A percentile compares a stretch with the other conserved stretches of the same genome.
Conservation (phyloP, 306 rosid genomes). For the Quercus robur region DNA sequence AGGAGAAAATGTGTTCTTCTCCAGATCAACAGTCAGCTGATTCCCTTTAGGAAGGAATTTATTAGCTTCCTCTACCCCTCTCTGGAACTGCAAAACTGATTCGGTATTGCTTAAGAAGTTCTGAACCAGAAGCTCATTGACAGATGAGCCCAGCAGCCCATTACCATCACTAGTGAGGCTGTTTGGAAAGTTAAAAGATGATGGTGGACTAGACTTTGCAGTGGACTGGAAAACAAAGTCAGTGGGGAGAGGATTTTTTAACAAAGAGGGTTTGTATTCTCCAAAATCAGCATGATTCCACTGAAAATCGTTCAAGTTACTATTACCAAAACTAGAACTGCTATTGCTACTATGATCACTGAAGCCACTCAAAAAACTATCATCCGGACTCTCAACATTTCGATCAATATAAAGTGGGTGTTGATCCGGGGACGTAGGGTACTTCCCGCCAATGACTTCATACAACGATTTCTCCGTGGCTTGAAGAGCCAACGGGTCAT, state of each 20-base stretch:
- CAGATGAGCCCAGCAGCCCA: slow-evolving; percentile 30
- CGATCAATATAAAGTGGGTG: slow-evolving; percentile 31
- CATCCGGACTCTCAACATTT: slow-evolving; percentile 40
- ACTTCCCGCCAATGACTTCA: slow-evolving; percentile 35
- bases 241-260: slow-evolving; percentile 28
- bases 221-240: slow-evolving; percentile 50
- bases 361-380: slow-evolving; percentile 14
- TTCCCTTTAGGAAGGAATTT: slow-evolving; percentile 57
- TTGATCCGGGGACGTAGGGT: slow-evolving; percentile 34
- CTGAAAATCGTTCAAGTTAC: slow-evolving; percentile 23
- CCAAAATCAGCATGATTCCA: slow-evolving; percentile 20
- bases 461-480: slow-evolving; percentile 53
- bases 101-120: slow-evolving; percentile 39
- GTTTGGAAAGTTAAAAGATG: slow-evolving; percentile 14
- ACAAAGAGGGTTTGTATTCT: slow-evolving; percentile 32
- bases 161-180: slow-evolving; percentile 1
- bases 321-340: slow-evolving; percentile 19
- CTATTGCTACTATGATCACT: slow-evolving; percentile 21
- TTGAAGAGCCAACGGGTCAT: slow-evolving; percentile 49
- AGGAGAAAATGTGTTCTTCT: slow-evolving; percentile 14
- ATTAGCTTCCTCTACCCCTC: slow-evolving; percentile 59
- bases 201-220: slow-evolving; percentile 16
- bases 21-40: slow-evolving; percentile 33
- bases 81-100: slow-evolving; percentile 48
- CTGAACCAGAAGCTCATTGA: slow-evolving; percentile 21